Conservation (phyloP, 1,139 yeast species). For the Geotrichum klebahnii region DNA sequence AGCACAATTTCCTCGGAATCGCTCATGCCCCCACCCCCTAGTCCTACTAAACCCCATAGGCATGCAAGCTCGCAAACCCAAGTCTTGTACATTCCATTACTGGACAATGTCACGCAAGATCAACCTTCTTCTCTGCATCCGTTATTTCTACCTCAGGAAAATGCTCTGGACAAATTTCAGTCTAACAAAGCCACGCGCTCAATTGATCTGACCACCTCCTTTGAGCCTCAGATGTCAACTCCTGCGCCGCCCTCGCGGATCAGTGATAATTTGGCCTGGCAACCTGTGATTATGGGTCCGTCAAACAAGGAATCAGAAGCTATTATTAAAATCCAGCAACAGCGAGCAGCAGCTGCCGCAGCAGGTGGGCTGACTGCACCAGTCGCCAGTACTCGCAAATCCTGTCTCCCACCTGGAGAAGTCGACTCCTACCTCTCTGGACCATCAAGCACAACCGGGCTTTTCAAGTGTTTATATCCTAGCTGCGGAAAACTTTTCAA, state of each 20-base stretch:
- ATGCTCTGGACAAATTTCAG: no score
- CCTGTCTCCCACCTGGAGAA: conserved; percentile 85
- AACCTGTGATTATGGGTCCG: conserved; percentile 39
- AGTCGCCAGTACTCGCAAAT: conserved; percentile 41
- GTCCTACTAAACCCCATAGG: conserved; percentile 6
- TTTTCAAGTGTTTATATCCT: conserved; percentile 69
- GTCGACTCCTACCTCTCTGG: conserved; percentile 80
- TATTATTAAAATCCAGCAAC: conserved; percentile 35
- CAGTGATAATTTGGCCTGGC: conserved; percentile 34
- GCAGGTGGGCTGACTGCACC: no score
- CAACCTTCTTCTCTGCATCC: no score
- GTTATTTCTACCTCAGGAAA: no score
- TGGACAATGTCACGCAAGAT: no score
- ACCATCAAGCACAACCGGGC: conserved; percentile 62
- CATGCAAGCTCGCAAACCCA: not conserved
- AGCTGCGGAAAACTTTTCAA: conserved; percentile 82
- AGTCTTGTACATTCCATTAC: not conserved
- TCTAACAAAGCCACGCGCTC: no score
- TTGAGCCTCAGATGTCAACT: conserved; percentile 14
- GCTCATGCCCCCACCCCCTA: conserved; percentile 17
- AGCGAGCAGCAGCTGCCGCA: conserved; percentile 21
- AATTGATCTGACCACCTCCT: conserved; percentile 16
- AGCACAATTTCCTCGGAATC: conserved; percentile 15
- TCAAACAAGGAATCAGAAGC: conserved; percentile 33
- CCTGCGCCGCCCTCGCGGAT: not conserved